Evolutionary conservation across 1,139 yeast species (phyloP).

Genomic region (Scheffersomyces parashehatae): DNA sequence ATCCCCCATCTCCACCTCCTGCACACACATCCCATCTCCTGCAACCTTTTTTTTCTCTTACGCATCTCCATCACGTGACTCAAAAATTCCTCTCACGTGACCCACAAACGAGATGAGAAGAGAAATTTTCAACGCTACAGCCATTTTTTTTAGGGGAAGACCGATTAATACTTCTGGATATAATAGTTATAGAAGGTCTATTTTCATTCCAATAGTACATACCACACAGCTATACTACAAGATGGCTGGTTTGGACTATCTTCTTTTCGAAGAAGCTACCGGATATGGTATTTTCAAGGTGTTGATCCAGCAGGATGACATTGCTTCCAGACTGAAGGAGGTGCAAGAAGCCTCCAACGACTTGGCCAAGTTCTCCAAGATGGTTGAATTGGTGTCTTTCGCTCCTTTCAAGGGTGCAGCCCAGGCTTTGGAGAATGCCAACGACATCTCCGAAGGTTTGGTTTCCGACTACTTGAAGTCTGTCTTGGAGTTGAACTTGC

Average conservation of each 20-base stretch:
- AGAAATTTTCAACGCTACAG: constrained; percentile 14
- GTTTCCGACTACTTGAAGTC: constrained; percentile 91
- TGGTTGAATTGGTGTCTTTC: constrained; percentile 90
- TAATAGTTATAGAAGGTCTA: too few relatives aligned
- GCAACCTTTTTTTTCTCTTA: neutral
- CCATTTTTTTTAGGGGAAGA: neutral
- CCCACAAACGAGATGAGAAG: constrained; percentile 13
- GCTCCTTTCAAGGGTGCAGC: constrained; percentile 99
- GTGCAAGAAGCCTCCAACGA: constrained; percentile 92
- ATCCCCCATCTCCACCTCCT: too few relatives aligned
- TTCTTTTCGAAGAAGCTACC: constrained; percentile 97
- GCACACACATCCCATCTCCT: too few relatives aligned
- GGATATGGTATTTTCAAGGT: constrained; percentile 98
- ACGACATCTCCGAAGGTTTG: constrained; percentile 95
- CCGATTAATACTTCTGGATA: too few relatives aligned
- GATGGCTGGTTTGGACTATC: constrained; percentile 79
- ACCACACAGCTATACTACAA: constrained; percentile 4
- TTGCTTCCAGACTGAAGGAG: constrained; percentile 88
- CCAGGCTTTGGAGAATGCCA: constrained; percentile 96
- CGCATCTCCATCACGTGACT: neutral
- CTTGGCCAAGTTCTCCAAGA: constrained; percentile 83
- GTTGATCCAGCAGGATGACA: constrained; percentile 88
- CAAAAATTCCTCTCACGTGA: constrained; percentile 1
- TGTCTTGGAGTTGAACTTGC: constrained; percentile 84
- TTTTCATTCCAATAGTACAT: too few relatives aligned